Conservation (phyloP, 768 basidiomycete genomes). For the Russula sp. region DNA sequence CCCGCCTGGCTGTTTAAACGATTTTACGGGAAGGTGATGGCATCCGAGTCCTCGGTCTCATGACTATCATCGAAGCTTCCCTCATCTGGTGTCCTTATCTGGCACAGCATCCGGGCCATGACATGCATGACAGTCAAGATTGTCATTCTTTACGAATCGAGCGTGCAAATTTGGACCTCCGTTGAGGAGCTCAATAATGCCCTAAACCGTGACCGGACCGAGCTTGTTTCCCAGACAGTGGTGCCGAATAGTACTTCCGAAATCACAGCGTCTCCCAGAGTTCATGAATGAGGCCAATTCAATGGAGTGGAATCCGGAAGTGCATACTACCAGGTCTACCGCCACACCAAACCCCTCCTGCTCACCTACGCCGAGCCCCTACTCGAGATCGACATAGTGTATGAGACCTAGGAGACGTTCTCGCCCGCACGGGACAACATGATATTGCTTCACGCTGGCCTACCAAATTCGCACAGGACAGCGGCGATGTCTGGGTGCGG, state of each 20-base stretch:
- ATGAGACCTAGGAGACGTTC: slow-evolving; percentile 97
- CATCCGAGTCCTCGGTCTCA: neutral
- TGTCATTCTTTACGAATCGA: slow-evolving; percentile 50
- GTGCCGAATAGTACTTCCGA: slow-evolving; percentile 50
- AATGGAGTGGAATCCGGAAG: slow-evolving; percentile 53
- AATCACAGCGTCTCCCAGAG: slow-evolving; percentile 49
- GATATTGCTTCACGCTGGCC: slow-evolving; percentile 92
- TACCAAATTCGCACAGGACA: too few relatives aligned
- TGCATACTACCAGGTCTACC: slow-evolving; percentile 70
- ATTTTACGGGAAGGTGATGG: neutral
- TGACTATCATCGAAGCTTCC: neutral
- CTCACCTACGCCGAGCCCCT: slow-evolving; percentile 59
- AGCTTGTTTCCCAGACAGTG: slow-evolving; percentile 48
- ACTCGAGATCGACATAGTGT: slow-evolving; percentile 80
- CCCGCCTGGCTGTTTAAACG: neutral
- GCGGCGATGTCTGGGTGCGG: too few relatives aligned
- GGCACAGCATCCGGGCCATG: slow-evolving; percentile 50
- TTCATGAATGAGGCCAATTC: slow-evolving; percentile 68
- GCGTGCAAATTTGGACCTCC: slow-evolving; percentile 58
- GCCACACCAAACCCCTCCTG: slow-evolving; percentile 57
- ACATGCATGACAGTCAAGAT: slow-evolving; percentile 53
- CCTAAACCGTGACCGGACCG: slow-evolving; percentile 30
- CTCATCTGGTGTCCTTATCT: neutral
- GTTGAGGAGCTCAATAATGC: slow-evolving; percentile 38
- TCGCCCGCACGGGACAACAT: slow-evolving; percentile 76